These are phyloP conservation scores for Penicillium sp. DNA, from an alignment of 2,329 filamentous ascomycete species.

Conservation along the genomic window DNA sequence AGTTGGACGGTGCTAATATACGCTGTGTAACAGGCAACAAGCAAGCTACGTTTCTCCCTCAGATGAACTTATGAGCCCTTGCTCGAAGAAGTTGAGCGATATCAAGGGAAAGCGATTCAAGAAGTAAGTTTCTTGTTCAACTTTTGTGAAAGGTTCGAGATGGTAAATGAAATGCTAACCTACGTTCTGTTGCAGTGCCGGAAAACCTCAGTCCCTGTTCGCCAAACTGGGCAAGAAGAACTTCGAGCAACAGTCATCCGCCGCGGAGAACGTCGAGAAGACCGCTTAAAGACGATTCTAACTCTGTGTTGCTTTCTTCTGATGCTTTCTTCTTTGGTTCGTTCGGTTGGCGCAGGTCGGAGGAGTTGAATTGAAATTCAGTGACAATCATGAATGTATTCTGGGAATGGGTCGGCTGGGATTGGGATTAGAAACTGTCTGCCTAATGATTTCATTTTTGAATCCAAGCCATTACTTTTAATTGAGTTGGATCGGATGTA, in stretches of 20 bases:
- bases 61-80: slow-evolving; percentile 56
- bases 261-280: slow-evolving; percentile 10
- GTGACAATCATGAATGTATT: slow-evolving; percentile 2
- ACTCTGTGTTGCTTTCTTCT: neutral
- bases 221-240: slow-evolving; percentile 53
- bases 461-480: slow-evolving; percentile 7
- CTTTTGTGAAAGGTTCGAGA: neutral
- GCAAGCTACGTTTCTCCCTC: slow-evolving; percentile 54
- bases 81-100: slow-evolving; percentile 55
- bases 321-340: neutral
- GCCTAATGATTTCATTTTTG: slow-evolving; percentile 18
- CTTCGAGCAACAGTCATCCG: slow-evolving; percentile 43
- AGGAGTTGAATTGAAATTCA: slow-evolving; percentile 17
- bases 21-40: slow-evolving; percentile 28
- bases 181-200: slow-evolving; percentile 32
- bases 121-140: slow-evolving; percentile 39
- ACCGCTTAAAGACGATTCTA: neutral
- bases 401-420: neutral
- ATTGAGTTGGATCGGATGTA: slow-evolving; percentile 8
- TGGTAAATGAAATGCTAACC: neutral
- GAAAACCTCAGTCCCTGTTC: slow-evolving; percentile 52
- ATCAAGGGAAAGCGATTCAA: slow-evolving; percentile 56
- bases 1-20: slow-evolving; percentile 8
- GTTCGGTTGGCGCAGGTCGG: slow-evolving; percentile 18
- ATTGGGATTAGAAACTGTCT: slow-evolving; percentile 18